Evolutionary conservation across 306 rosid genomes (phyloP).

Genomic region (Begonia peltatifolia): DNA sequence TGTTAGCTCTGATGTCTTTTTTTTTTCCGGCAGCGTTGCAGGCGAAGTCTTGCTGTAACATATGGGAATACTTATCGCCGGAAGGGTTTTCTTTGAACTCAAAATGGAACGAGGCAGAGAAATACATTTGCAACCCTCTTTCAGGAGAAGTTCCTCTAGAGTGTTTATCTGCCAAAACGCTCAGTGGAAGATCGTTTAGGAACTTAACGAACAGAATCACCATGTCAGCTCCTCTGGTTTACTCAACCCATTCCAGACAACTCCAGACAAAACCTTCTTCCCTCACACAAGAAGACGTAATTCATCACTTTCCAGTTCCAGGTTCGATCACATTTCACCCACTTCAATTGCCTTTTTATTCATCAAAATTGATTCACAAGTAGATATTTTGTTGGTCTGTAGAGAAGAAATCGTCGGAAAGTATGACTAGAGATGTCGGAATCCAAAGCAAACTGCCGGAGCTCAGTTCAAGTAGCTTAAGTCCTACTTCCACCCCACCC

Average conservation of each 20-base stretch:
- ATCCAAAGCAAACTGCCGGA: slow-evolving; percentile 59
- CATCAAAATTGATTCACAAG: not conserved
- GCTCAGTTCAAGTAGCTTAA: slow-evolving; percentile 45
- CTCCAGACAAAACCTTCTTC: slow-evolving; percentile 32
- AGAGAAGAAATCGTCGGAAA: slow-evolving; percentile 40
- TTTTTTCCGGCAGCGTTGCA: slow-evolving; percentile 57
- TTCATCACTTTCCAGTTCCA: slow-evolving; percentile 22
- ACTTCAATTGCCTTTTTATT: not conserved
- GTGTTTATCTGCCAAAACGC: slow-evolving; percentile 88
- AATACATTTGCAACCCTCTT: slow-evolving; percentile 78
- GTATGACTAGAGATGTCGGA: slow-evolving; percentile 59
- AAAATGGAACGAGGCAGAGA: slow-evolving; percentile 97
- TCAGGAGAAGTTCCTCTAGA: slow-evolving; percentile 91
- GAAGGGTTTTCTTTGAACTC: slow-evolving; percentile 86
- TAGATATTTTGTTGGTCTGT: not conserved
- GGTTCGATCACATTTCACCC: slow-evolving; percentile 19
- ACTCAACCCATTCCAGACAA: slow-evolving; percentile 32
- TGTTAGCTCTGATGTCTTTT: not conserved
- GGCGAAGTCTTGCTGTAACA: slow-evolving; percentile 39
- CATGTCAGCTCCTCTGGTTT: slow-evolving; percentile 63
- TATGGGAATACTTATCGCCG: slow-evolving; percentile 72
- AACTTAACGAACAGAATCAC: slow-evolving; percentile 42
- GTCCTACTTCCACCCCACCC: slow-evolving; percentile 51
- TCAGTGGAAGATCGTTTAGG: slow-evolving; percentile 66
- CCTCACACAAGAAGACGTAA: slow-evolving; percentile 7